Percentiles rank a stretch among this genome's conserved stretches.
phyloP scores from a whole-genome alignment of 2,329 filamentous ascomycete genomes.

The Fusarium hostae region DNA sequence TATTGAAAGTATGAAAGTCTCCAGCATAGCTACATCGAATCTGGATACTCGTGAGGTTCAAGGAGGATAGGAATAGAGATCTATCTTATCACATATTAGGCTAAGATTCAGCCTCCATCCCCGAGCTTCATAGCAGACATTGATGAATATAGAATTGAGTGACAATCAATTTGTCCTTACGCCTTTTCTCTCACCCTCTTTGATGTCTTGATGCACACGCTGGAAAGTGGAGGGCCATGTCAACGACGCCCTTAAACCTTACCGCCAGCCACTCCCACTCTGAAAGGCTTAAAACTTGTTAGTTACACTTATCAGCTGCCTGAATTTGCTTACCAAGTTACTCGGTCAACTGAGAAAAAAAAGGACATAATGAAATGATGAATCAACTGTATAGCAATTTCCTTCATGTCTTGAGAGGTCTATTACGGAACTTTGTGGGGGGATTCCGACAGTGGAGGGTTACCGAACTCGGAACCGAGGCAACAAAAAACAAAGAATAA shows the following conservation, averaged over 20 bases:
- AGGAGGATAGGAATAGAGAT: neutral
- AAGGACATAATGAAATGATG: too few species aligned
- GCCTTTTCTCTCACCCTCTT: neutral
- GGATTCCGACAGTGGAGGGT: neutral
- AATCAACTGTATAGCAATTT: neutral
- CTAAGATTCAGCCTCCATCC: neutral
- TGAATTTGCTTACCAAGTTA: too few species aligned
- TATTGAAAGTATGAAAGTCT: neutral
- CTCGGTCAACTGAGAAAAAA: too few species aligned
- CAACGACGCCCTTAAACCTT: neutral
- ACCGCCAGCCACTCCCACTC: slow-evolving; percentile 6
- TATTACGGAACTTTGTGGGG: neutral
- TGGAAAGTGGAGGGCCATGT: slow-evolving; percentile 31
- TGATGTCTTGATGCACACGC: neutral
- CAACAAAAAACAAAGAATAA: neutral
- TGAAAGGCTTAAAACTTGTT: neutral
- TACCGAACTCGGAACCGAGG: slow-evolving; percentile 10
- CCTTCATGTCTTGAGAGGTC: neutral
- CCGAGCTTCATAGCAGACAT: neutral
- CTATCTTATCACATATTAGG: neutral
- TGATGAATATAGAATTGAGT: neutral
- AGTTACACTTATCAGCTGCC: neutral
- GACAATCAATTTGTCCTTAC: neutral
- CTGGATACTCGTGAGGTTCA: neutral
- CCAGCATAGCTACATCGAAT: neutral